Evolutionary conservation across 805 yeast species (phyloP).

Genomic region (Zygotorulaspora chibaensis): DNA sequence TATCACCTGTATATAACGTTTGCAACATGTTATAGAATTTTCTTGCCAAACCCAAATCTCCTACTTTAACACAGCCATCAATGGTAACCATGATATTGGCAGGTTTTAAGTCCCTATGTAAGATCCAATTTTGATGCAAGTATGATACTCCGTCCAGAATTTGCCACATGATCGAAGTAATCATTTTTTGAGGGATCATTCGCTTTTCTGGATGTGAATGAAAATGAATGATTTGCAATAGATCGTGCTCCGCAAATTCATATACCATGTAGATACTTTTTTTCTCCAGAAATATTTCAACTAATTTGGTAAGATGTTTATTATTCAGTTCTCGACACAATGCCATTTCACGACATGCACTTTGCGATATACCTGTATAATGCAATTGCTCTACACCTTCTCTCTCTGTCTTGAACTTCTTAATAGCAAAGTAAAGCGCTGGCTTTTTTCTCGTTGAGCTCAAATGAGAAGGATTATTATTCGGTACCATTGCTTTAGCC

Average conservation of each 20-base stretch:
- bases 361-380: conserved; percentile 92
- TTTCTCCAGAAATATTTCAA: conserved; percentile 80
- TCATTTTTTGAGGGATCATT: conserved; percentile 70
- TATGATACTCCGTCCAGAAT: conserved; percentile 86
- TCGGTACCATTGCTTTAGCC: background rate
- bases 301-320: conserved; percentile 70
- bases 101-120: conserved; percentile 94
- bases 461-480: conserved; percentile 1
- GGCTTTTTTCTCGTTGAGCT: conserved; percentile 10
- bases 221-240: conserved; percentile 87
- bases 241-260: conserved; percentile 94
- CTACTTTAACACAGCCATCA: conserved; percentile 88
- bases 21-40: conserved; percentile 83
- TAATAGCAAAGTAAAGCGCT: conserved; percentile 69
- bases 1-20: conserved; percentile 84
- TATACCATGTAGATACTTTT: conserved; percentile 91
- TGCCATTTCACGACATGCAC: conserved; percentile 95
- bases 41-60: conserved; percentile 90
- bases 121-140: conserved; percentile 91
- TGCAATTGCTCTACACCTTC: conserved; percentile 79
- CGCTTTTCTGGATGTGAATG: conserved; percentile 86
- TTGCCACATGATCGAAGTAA: conserved; percentile 89
- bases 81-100: conserved; percentile 95
- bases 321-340: conserved; percentile 83
- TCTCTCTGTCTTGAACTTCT: conserved; percentile 90